Evolutionary conservation across 2,329 filamentous ascomycete species (phyloP), one percentile per base, ranked within the genome.

Genomic region (Gaeumannomyces tritici): DNA sequence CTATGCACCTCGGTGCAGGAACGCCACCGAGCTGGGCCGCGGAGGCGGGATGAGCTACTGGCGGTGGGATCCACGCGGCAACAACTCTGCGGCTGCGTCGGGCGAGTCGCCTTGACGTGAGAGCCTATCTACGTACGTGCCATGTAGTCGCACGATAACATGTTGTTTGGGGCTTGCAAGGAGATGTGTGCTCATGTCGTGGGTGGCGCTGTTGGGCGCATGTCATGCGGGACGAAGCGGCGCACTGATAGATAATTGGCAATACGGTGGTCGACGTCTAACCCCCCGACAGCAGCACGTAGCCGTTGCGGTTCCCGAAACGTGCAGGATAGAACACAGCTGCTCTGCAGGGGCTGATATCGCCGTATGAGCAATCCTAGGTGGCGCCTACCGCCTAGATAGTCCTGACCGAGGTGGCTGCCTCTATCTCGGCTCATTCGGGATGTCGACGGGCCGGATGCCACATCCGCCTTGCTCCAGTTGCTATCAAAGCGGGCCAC

Each of bases 1-100:
- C 60, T 67, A 64, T 57, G 35, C 62, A 55, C 67, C 66, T 2
- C 33, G 47, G 5, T 67, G 67, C 61, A 59, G 51, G 55, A 31
- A 61, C 60, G 42, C 42, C 42, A 51, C 21, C 42, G 42, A 51
- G 42, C 42, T 51, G 42, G 21, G 18, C 42, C 24, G 6, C 6
- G 42, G 21, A 2, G 9, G 1, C 1, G 42, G 21, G 2, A 6
- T 7, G 21, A 51, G 24, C 42, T 51, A 51, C 42, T 51, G 42
- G 42, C 42, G n/a, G n/a, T 51, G 42, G 21, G 42, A 21, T 4
- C 42, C n/a, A 9, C 8, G 18, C 21, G 18, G 5, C 3, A 9
- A 7, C 2, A 21, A 8, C 42, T 51, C 5, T 24, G n/a, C 21
- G 6, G 42, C 42, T 21, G 21, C 24, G 42, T 24, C 42, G 42